Conservation (phyloP, 805 yeast species). For the Vanderwaltozyma tropicalis region DNA sequence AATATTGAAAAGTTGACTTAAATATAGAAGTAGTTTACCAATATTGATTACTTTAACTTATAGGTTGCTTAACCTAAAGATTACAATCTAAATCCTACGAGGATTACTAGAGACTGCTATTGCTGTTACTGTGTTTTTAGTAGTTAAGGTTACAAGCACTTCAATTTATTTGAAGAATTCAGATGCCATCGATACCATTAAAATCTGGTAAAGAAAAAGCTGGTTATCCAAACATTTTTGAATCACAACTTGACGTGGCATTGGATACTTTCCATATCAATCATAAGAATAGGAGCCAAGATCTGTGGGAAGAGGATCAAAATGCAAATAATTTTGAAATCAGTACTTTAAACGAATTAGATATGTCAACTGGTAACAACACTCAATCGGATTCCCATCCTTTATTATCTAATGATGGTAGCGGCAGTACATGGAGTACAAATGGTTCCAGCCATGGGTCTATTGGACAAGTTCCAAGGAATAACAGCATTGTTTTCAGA, state of each 20-base stretch:
- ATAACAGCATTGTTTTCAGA: not conserved
- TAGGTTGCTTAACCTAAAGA: too few species aligned
- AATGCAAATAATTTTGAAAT: not conserved
- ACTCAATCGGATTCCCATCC: not conserved
- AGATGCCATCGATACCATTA: not conserved
- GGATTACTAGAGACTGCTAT: too few species aligned
- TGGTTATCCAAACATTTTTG: not conserved
- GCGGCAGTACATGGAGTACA: not conserved
- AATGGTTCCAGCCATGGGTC: not conserved
- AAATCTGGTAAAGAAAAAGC: not conserved
- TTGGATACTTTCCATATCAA: constrained; percentile 40
- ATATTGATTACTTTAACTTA: too few species aligned
- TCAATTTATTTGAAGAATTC: too few species aligned
- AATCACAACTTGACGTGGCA: constrained; percentile 45
- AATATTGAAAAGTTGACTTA: too few species aligned
- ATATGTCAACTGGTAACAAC: not conserved
- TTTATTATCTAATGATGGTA: not conserved
- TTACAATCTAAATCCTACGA: too few species aligned
- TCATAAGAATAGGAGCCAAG: constrained; percentile 7
- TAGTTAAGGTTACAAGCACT: too few species aligned
- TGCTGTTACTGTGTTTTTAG: too few species aligned
- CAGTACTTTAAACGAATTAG: not conserved
- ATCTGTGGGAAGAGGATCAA: not conserved
- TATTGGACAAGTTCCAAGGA: not conserved
- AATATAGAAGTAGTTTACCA: too few species aligned